Percentiles rank a stretch among this genome's conserved stretches.
Evolutionary conservation across 2,329 filamentous ascomycete genomes (phyloP).

Genomic region (Cytospora chrysosperma): DNA sequence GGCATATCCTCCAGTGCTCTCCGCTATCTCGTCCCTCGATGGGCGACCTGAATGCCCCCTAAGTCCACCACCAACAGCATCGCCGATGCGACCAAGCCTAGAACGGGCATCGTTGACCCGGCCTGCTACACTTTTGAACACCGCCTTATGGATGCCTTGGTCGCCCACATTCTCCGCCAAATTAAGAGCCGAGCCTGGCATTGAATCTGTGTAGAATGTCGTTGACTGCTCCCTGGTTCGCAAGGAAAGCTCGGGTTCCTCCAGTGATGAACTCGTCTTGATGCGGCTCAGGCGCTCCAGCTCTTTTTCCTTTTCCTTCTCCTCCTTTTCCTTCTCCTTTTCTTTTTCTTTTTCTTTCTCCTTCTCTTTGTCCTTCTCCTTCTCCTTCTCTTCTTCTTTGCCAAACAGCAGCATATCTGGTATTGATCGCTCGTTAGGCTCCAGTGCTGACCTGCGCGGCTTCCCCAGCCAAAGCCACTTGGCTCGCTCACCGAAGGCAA

Average conservation of each 20-base stretch:
- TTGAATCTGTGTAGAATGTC: constrained; percentile 42
- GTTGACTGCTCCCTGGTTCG: constrained; percentile 47
- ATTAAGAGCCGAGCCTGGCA: constrained; percentile 47
- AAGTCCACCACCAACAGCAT: constrained; percentile 68
- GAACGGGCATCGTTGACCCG: constrained; percentile 79
- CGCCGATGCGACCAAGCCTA: constrained; percentile 81
- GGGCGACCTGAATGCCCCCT: constrained; percentile 53
- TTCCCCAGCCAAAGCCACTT: constrained; percentile 98
- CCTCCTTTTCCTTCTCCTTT: constrained; percentile 18
- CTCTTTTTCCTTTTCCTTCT: constrained; percentile 14
- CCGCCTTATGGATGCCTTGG: constrained; percentile 59
- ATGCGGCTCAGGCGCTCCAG: constrained; percentile 32
- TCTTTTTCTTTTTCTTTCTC: constrained; percentile 16
- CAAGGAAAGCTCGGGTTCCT: constrained; percentile 48
- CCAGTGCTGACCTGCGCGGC: constrained; percentile 61
- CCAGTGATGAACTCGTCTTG: constrained; percentile 50
- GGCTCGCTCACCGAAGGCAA: constrained; percentile 76
- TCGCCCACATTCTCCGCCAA: constrained; percentile 50
- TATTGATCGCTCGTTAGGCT: constrained; percentile 46
- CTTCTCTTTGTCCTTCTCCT: constrained; percentile 19
- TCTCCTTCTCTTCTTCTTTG: constrained; percentile 51
- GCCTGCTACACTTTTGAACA: constrained; percentile 77
- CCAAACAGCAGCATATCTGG: constrained; percentile 52
- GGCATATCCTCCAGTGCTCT: constrained; percentile 34
- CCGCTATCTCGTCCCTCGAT: constrained; percentile 56